Conservation (phyloP, 208 protist genomes). For the Porcisia hertigi region DNA sequence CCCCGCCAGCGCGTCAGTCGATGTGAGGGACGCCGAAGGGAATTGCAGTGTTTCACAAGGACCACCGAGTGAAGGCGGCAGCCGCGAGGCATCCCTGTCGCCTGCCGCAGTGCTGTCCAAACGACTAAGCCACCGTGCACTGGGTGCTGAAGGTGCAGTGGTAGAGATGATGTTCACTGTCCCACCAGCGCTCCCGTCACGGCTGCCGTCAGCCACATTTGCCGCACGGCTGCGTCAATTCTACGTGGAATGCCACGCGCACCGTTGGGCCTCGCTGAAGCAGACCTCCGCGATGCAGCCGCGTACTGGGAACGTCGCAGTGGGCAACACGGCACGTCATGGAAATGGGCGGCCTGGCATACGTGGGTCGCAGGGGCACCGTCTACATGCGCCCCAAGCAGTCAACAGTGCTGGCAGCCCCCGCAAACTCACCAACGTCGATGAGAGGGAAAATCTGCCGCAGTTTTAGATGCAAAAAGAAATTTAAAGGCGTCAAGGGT, state of each 20-base stretch:
- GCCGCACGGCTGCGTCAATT: slow-evolving; percentile 7
- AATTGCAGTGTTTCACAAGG: background rate
- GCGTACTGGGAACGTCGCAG: background rate
- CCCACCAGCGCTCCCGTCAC: slow-evolving; percentile 59
- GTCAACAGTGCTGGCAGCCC: background rate
- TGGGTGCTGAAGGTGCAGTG: slow-evolving; percentile 33
- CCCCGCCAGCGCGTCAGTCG: background rate
- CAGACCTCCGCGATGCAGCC: background rate
- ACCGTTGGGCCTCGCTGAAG: slow-evolving; percentile 7
- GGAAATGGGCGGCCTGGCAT: background rate
- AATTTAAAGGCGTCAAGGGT: background rate
- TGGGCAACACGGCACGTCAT: background rate
- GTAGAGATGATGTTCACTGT: slow-evolving; percentile 67
- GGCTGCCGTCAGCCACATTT: slow-evolving; percentile 48
- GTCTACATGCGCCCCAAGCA: background rate
- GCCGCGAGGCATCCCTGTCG: background rate
- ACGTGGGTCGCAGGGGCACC: background rate
- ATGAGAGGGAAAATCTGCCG: background rate
- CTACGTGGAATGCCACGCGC: slow-evolving; percentile 10
- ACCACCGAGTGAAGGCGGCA: background rate
- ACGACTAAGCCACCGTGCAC: slow-evolving; percentile 25
- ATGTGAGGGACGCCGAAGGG: background rate
- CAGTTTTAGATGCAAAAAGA: background rate
- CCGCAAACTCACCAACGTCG: background rate
- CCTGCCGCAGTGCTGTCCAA: slow-evolving; percentile 4